phyloP scores from a whole-genome alignment of 2,329 filamentous ascomycete species.

The Phialophora tarda region DNA sequence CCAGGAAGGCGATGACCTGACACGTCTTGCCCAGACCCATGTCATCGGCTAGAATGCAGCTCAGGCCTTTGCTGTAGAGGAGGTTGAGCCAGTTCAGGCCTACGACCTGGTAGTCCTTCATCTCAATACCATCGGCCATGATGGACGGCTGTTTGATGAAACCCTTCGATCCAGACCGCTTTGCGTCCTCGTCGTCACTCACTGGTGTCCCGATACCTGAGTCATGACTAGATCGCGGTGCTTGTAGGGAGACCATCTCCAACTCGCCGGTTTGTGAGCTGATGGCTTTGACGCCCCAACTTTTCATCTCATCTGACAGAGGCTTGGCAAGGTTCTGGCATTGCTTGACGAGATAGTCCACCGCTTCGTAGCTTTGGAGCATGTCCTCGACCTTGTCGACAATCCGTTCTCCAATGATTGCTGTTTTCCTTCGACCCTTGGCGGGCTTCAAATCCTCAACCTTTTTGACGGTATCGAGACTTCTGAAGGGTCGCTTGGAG shows the following conservation, averaged over 20 bases:
- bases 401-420: conserved; percentile 68
- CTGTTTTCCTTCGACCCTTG: conserved; percentile 57
- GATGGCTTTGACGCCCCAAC: conserved; percentile 71
- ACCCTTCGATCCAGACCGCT: conserved; percentile 44
- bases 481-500: conserved; percentile 73
- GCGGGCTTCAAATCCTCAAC: conserved; percentile 64
- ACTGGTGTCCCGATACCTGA: conserved; percentile 71
- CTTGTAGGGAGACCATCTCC: conserved; percentile 61
- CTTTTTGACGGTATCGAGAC: conserved; percentile 67
- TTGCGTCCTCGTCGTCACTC: conserved; percentile 51
- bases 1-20: conserved; percentile 90
- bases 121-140: conserved; percentile 75
- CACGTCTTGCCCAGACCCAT: conserved; percentile 97
- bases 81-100: conserved; percentile 93
- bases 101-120: conserved; percentile 94
- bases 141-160: conserved; percentile 71
- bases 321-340: conserved; percentile 76
- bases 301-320: conserved; percentile 67
- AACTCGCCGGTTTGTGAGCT: conserved; percentile 65
- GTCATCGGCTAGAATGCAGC: conserved; percentile 93
- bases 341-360: conserved; percentile 78
- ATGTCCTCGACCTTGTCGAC: conserved; percentile 73
- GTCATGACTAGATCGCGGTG: conserved; percentile 58
- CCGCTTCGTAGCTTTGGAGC: conserved; percentile 77
- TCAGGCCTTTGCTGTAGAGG: conserved; percentile 77